Conservation (phyloP, 108 stramenopile species). For the Pseudonitzschia pungens region DNA sequence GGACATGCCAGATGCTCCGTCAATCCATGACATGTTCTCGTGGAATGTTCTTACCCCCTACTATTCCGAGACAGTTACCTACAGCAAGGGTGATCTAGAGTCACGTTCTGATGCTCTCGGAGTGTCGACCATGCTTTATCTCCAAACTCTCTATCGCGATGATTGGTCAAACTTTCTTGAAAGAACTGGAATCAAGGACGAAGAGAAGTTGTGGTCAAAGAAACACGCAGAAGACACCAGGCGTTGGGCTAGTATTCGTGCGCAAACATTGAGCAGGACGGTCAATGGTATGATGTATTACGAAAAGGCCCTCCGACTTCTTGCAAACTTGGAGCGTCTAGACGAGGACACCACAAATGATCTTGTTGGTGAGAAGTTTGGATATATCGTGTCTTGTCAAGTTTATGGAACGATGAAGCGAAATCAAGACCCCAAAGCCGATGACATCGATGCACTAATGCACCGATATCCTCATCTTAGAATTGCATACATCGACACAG, state of each 20-base stretch:
- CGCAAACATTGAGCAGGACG: conserved; percentile 94
- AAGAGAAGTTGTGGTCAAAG: conserved; percentile 92
- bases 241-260: conserved; percentile 96
- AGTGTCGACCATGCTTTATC: conserved; percentile 93
- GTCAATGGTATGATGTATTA: conserved; percentile 99
- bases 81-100: conserved; percentile 91
- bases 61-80: conserved; percentile 96
- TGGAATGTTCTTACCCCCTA: conserved; percentile 97
- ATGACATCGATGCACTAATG: conserved; percentile 95
- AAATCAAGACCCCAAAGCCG: conserved; percentile 94
- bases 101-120: conserved; percentile 89
- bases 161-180: conserved; percentile 97
- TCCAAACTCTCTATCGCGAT: conserved; percentile 92
- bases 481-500: conserved; percentile 96
- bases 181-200: conserved; percentile 78
- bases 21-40: conserved; percentile 93
- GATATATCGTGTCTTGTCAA: conserved; percentile 96
- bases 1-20: conserved; percentile 97
- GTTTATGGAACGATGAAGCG: conserved; percentile 96
- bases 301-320: conserved; percentile 93
- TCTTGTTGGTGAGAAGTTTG: conserved; percentile 93
- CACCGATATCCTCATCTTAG: conserved; percentile 91
- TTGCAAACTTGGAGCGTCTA: conserved; percentile 91
- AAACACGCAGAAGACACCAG: conserved; percentile 85
- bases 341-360: conserved; percentile 90